Conservation (phyloP, 805 yeast species). For the Sugiyamaella americana region DNA sequence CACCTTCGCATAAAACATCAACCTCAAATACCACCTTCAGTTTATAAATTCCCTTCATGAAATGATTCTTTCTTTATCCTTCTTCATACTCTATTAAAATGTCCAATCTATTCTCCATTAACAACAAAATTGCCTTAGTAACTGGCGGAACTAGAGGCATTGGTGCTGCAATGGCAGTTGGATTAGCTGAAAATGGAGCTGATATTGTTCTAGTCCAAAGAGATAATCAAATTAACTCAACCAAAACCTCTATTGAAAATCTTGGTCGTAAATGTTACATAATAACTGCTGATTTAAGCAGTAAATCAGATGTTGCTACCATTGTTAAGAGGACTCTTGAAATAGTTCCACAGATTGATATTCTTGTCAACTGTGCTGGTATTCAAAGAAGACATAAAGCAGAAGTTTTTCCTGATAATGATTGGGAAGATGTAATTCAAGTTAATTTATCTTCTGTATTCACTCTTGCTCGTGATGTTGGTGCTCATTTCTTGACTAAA, state of each 20-base stretch:
- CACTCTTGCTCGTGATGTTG: slow-evolving; percentile 38
- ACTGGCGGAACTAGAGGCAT: slow-evolving; percentile 52
- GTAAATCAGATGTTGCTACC: slow-evolving; percentile 30
- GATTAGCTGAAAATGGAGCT: slow-evolving; percentile 42
- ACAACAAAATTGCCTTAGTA: slow-evolving; percentile 23
- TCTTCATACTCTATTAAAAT: no score
- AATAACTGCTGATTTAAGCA: slow-evolving; percentile 25
- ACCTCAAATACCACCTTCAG: no score
- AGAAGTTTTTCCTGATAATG: slow-evolving; percentile 52
- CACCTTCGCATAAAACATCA: no score
- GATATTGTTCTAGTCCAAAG: slow-evolving; percentile 32
- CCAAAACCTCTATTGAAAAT: slow-evolving; percentile 27
- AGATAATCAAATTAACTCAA: slow-evolving; percentile 27
- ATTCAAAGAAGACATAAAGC: slow-evolving; percentile 58
- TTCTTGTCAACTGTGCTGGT: slow-evolving; percentile 56
- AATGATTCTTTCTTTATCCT: no score
- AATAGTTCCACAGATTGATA: slow-evolving; percentile 47
- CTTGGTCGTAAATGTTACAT: slow-evolving; percentile 27
- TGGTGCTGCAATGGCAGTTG: slow-evolving; percentile 43
- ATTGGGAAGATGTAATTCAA: slow-evolving; percentile 52
- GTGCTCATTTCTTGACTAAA: slow-evolving; percentile 31
- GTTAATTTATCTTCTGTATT: slow-evolving; percentile 55
- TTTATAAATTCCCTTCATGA: no score
- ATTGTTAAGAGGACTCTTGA: slow-evolving; percentile 19
- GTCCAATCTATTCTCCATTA: slow-evolving; percentile 7